Conservation (phyloP, 1,284 basidiomycete species). For the Ustilago crameri region DNA sequence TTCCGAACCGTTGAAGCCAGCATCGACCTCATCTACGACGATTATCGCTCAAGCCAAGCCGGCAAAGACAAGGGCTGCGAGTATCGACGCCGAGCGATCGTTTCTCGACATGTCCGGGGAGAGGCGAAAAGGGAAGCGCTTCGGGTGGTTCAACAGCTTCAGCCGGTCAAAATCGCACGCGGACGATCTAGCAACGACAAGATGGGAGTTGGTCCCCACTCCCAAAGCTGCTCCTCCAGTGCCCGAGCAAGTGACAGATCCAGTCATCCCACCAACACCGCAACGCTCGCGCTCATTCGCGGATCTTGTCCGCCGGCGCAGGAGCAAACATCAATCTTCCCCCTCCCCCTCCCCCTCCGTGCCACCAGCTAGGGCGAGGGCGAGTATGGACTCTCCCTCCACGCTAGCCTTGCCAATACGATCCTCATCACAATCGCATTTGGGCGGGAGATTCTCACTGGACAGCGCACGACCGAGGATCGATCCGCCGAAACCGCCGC, state of each 20-base stretch:
- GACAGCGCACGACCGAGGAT: conserved; percentile 2
- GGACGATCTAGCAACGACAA: neutral
- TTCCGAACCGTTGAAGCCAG: neutral
- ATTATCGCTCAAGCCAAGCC: no score
- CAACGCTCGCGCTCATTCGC: conserved; percentile 15
- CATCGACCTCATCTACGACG: no score
- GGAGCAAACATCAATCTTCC: conserved; percentile 14
- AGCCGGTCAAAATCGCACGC: neutral
- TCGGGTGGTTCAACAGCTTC: no score
- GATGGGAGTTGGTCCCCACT: no score
- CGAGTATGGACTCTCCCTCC: neutral
- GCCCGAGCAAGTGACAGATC: neutral
- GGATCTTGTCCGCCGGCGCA: conserved; percentile 13
- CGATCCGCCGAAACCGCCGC: conserved; percentile 7
- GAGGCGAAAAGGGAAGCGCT: neutral
- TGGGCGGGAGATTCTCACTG: conserved; percentile 9
- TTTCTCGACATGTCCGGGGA: conserved; percentile 16
- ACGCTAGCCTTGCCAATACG: neutral
- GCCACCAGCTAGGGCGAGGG: neutral
- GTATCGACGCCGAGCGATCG: no score
- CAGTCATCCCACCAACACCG: neutral
- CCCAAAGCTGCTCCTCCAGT: conserved; percentile 5
- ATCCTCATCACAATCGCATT: no score
- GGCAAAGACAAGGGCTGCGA: no score
- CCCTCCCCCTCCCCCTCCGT: neutral